phyloP scores from a whole-genome alignment of 2,329 filamentous ascomycete species.

The Bimuria novae-zelandiae region DNA sequence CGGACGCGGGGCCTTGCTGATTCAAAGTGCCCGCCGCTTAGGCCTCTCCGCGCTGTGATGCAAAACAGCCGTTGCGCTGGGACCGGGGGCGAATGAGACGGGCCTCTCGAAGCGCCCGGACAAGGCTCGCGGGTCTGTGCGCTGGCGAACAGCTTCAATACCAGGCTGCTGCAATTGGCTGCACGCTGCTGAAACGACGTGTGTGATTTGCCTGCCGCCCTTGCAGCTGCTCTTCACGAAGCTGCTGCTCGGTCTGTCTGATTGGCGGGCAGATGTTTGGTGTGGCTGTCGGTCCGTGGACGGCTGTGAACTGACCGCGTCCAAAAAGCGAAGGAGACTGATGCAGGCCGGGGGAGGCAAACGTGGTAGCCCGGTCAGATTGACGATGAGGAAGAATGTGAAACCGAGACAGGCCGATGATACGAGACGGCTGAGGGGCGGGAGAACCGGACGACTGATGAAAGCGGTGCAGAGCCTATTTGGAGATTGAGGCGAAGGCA shows the following conservation, averaged over 20 bases:
- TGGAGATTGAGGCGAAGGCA: slow-evolving; percentile 25
- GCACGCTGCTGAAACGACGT: slow-evolving; percentile 35
- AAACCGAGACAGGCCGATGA: slow-evolving; percentile 34
- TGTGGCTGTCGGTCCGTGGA: slow-evolving; percentile 31
- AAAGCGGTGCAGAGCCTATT: slow-evolving; percentile 19
- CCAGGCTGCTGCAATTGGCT: slow-evolving; percentile 26
- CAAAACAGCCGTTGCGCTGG: slow-evolving; percentile 34
- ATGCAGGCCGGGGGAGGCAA: slow-evolving; percentile 23
- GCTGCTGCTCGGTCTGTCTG: slow-evolving; percentile 19
- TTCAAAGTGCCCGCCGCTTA: slow-evolving; percentile 16
- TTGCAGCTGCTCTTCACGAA: slow-evolving; percentile 37
- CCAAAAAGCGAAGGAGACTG: slow-evolving; percentile 19
- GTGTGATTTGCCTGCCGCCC: slow-evolving; percentile 44
- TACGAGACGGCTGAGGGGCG: slow-evolving; percentile 21
- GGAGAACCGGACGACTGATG: slow-evolving; percentile 16
- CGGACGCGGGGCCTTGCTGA: slow-evolving; percentile 23
- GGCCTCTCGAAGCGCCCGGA: slow-evolving; percentile 35
- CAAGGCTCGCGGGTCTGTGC: slow-evolving; percentile 24
- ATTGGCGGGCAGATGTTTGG: slow-evolving; percentile 39
- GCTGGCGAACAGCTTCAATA: slow-evolving; percentile 20
- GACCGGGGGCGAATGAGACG: slow-evolving; percentile 24
- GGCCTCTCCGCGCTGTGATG: slow-evolving; percentile 24
- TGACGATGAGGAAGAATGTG: slow-evolving; percentile 20
- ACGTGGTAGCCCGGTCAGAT: slow-evolving; percentile 33
- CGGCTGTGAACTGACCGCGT: slow-evolving; percentile 29